phyloP scores from a whole-genome alignment of 1,284 basidiomycete genomes.

The Malassezia dermatis region DNA sequence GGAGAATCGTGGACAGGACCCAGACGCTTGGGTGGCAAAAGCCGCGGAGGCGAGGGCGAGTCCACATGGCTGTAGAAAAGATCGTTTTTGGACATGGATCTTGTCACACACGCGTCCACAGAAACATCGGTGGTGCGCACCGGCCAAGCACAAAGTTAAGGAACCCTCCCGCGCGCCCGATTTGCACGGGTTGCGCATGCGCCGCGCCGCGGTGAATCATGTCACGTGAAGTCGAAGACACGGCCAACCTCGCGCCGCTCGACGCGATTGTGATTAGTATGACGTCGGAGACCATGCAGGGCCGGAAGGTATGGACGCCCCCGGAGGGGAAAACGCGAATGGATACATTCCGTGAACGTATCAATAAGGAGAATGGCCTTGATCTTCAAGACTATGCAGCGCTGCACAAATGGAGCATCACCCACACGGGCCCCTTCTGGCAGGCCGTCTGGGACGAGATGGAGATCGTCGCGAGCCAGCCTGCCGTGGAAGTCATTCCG shows the following conservation, averaged over 20 bases:
- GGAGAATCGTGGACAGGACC: not conserved
- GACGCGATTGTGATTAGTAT: not conserved
- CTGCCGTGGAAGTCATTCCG: conserved; percentile 50
- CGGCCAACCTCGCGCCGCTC: not conserved
- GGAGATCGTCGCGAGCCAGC: conserved; percentile 55
- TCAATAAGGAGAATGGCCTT: conserved; percentile 55
- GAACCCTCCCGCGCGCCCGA: not conserved
- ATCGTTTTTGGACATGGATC: conserved; percentile 1
- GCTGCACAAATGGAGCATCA: conserved; percentile 62
- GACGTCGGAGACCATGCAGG: conserved; percentile 4
- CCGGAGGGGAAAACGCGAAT: conserved; percentile 26
- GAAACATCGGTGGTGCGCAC: not conserved
- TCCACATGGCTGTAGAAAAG: not conserved
- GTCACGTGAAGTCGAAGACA: not conserved
- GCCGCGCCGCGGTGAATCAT: not conserved
- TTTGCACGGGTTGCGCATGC: not conserved
- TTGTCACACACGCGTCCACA: not conserved
- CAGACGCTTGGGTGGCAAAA: not conserved
- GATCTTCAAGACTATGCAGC: conserved; percentile 58
- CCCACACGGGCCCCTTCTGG: conserved; percentile 63
- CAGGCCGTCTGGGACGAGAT: conserved; percentile 66
- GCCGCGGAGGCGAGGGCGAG: not conserved
- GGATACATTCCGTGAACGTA: conserved; percentile 54
- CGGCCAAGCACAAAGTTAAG: not conserved
- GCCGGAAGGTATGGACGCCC: conserved; percentile 15